Conservation (phyloP, 78 protist genomes). For the Dictyostelium intermedium region DNA sequence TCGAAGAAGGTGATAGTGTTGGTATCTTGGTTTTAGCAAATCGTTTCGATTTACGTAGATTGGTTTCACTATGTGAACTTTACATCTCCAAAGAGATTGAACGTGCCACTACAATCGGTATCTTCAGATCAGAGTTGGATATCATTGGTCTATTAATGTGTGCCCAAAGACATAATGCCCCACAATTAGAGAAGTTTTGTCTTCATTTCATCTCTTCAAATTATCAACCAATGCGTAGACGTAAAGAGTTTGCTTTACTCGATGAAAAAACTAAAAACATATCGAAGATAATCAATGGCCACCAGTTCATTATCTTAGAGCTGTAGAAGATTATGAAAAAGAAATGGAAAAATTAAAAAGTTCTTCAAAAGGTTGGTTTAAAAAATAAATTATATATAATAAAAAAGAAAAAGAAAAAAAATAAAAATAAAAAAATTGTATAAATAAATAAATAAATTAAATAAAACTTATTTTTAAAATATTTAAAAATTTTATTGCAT, state of each 20-base stretch:
- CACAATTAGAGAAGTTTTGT: conserved; percentile 79
- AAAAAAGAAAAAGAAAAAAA: too few relatives aligned
- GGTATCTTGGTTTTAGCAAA: conserved; percentile 78
- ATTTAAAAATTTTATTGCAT: too few relatives aligned
- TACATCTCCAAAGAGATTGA: conserved; percentile 80
- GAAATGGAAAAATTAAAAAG: conserved; percentile 28
- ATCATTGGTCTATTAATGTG: conserved; percentile 62
- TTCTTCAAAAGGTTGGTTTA: conserved; percentile 14
- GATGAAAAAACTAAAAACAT: conserved; percentile 17
- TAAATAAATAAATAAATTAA: too few relatives aligned
- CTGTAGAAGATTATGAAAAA: conserved; percentile 50
- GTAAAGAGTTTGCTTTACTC: conserved; percentile 40
- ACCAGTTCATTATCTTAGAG: conserved; percentile 62
- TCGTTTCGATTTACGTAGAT: conserved; percentile 63
- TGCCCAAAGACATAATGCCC: conserved; percentile 77
- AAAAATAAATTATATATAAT: background rate
- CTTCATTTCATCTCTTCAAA: conserved; percentile 81
- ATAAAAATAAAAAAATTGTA: too few relatives aligned
- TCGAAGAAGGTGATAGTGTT: conserved; percentile 69
- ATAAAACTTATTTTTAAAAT: too few relatives aligned
- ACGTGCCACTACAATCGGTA: conserved; percentile 58
- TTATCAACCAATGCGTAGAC: conserved; percentile 75
- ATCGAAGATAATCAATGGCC: conserved; percentile 86
- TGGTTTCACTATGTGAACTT: conserved; percentile 84
- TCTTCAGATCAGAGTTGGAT: conserved; percentile 77